These are phyloP conservation scores for Colletotrichum spinosum DNA, from an alignment of 2,329 filamentous ascomycete genomes.

Conservation along the genomic window DNA sequence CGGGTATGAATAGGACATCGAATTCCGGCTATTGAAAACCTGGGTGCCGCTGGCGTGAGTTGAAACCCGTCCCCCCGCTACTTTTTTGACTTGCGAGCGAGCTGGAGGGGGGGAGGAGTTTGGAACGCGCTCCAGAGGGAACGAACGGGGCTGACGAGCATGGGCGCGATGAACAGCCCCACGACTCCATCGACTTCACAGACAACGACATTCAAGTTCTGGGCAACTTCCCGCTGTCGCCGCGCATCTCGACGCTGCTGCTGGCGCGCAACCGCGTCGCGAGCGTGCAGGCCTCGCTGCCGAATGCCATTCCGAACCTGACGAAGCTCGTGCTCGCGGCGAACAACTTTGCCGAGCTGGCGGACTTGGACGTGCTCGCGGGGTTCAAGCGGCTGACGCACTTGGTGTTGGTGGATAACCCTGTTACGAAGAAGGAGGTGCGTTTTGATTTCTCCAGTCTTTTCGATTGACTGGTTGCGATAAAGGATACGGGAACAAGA, in stretches of 20 bases:
- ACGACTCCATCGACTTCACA: slow-evolving; percentile 97
- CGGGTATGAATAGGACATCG: slow-evolving; percentile 84
- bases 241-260: slow-evolving; percentile 87
- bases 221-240: slow-evolving; percentile 92
- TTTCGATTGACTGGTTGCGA: too few species aligned
- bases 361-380: slow-evolving; percentile 85
- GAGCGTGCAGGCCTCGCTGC: slow-evolving; percentile 81
- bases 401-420: slow-evolving; percentile 86
- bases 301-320: slow-evolving; percentile 83
- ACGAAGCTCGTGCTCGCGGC: slow-evolving; percentile 83
- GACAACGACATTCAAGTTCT: slow-evolving; percentile 95
- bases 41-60: slow-evolving; percentile 92
- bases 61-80: slow-evolving; percentile 15
- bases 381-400: slow-evolving; percentile 79
- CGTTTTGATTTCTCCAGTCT: slow-evolving; percentile 45
- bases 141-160: too few species aligned
- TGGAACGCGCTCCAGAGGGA: neutral
- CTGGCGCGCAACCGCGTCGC: slow-evolving; percentile 90
- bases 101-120: too few species aligned
- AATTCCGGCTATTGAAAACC: slow-evolving; percentile 96
- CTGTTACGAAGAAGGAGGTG: slow-evolving; percentile 92
- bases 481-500: neutral
- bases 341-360: slow-evolving; percentile 86
- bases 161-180: slow-evolving; percentile 68
- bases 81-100: neutral